These are phyloP conservation scores for Musa balbisiana DNA, from an alignment of 202 grass and related monocot species.

Conservation along the genomic window DNA sequence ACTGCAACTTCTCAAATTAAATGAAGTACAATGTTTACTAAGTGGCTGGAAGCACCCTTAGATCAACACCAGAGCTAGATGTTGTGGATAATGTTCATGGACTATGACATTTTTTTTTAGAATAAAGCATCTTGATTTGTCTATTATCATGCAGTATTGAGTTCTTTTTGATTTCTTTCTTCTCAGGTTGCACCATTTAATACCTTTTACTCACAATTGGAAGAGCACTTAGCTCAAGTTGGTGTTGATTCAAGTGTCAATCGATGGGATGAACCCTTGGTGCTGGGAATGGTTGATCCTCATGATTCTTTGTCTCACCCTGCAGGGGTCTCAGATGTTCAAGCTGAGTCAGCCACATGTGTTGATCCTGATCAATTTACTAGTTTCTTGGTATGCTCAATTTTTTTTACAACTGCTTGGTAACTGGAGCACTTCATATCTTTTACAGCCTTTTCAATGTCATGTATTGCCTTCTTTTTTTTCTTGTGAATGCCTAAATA, in stretches of 20 bases:
- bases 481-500: background rate
- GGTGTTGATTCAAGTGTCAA: constrained; percentile 65
- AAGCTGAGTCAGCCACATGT: constrained; percentile 70
- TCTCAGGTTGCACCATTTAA: constrained; percentile 96
- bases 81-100: too few species aligned
- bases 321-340: constrained; percentile 78
- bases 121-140: background rate
- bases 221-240: constrained; percentile 66
- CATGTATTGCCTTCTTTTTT: background rate
- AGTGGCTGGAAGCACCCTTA: too few species aligned
- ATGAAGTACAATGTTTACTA: too few species aligned
- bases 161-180: constrained; percentile 18
- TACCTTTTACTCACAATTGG: constrained; percentile 73
- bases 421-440: background rate
- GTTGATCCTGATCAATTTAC: constrained; percentile 93
- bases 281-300: constrained; percentile 81
- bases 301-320: constrained; percentile 91
- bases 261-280: constrained; percentile 90
- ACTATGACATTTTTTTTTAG: too few species aligned
- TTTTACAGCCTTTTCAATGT: background rate
- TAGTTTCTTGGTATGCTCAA: constrained; percentile 61
- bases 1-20: too few species aligned
- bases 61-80: too few species aligned
- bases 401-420: background rate
- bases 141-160: too few species aligned